These are phyloP conservation scores for Mucor sp. DNA, from an alignment of 371 early-diverging fungal genomes.

Conservation along the genomic window DNA sequence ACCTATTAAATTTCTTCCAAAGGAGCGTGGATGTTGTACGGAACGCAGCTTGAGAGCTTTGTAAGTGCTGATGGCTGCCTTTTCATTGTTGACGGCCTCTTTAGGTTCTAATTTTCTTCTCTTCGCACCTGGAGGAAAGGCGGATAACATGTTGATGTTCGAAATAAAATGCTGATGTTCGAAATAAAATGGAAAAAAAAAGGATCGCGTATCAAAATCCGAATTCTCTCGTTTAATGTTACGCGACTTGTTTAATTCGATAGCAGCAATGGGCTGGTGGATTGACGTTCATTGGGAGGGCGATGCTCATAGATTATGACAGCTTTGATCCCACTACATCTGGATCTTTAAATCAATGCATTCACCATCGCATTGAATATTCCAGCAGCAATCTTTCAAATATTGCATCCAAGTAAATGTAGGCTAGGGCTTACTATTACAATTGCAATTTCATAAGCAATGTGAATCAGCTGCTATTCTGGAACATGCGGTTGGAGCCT, in stretches of 20 bases:
- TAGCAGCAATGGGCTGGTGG: not conserved
- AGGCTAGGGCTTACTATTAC: too few relatives aligned
- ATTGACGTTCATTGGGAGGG: not conserved
- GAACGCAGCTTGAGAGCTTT: not conserved
- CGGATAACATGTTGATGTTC: not conserved
- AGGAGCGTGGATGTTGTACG: not conserved
- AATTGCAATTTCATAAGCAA: too few relatives aligned
- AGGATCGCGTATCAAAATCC: not conserved
- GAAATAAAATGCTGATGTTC: not conserved
- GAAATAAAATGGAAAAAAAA: not conserved
- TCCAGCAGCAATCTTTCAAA: too few relatives aligned
- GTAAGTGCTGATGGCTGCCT: not conserved
- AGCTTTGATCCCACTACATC: too few relatives aligned
- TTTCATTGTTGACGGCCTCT: not conserved
- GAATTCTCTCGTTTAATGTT: not conserved
- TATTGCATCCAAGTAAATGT: too few relatives aligned
- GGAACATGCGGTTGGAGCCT: too few relatives aligned
- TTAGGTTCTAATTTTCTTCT: not conserved
- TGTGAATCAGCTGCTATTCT: too few relatives aligned
- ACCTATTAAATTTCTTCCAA: conserved; percentile 7
- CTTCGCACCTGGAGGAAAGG: not conserved
- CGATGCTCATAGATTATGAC: not conserved
- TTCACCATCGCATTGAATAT: too few relatives aligned
- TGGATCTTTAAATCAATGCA: too few relatives aligned
- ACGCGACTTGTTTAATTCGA: not conserved